phyloP scores from a whole-genome alignment of 2,329 filamentous ascomycete species.

The Penicillium brasilianum region DNA sequence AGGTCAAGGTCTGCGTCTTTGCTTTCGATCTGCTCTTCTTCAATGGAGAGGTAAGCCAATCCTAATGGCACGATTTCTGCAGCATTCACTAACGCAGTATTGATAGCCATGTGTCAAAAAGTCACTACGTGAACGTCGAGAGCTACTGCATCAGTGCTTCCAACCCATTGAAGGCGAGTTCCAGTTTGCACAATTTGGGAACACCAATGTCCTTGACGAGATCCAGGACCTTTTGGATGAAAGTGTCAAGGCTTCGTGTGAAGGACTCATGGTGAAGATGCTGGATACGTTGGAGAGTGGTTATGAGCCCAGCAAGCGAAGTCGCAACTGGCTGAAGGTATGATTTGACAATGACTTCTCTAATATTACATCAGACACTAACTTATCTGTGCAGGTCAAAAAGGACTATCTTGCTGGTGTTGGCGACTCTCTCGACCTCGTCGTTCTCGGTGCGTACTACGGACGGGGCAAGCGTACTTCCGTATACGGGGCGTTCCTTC shows the following conservation, averaged over 20 bases:
- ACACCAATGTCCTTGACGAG: conserved; percentile 88
- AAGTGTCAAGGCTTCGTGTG: conserved; percentile 92
- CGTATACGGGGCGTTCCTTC: conserved; percentile 92
- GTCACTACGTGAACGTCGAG: conserved; percentile 79
- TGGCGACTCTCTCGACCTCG: conserved; percentile 93
- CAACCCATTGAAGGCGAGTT: conserved; percentile 85
- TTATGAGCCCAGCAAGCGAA: conserved; percentile 95
- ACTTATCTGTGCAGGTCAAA: conserved; percentile 68
- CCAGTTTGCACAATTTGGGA: conserved; percentile 81
- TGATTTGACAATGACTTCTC: conserved; percentile 15
- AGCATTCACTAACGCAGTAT: not conserved
- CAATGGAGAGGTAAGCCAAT: conserved; percentile 71
- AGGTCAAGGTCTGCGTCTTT: conserved; percentile 95
- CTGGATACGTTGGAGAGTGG: conserved; percentile 88
- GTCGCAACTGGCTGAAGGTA: conserved; percentile 97
- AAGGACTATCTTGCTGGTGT: conserved; percentile 96
- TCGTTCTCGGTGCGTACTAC: conserved; percentile 92
- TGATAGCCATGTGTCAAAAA: conserved; percentile 78
- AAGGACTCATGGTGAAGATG: conserved; percentile 99
- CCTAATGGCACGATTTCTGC: not conserved
- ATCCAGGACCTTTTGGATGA: conserved; percentile 94
- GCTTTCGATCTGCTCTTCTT: conserved; percentile 94
- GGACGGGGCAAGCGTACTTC: conserved; percentile 95
- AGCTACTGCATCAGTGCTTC: conserved; percentile 75
- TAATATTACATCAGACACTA: not conserved